These are phyloP conservation scores for Suillus placidus DNA, from an alignment of 768 basidiomycete genomes.

Conservation along the genomic window DNA sequence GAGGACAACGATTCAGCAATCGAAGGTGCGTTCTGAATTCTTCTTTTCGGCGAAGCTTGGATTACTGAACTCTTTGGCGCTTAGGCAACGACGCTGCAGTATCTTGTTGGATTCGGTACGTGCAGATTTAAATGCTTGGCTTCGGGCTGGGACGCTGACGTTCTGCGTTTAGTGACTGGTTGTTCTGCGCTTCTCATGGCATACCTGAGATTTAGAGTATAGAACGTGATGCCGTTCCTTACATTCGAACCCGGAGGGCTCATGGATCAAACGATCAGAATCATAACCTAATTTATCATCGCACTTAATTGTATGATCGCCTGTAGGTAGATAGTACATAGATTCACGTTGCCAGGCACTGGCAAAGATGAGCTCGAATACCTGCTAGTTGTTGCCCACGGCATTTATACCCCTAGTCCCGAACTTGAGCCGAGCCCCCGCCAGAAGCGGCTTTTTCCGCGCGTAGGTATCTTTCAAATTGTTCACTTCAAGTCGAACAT, in stretches of 20 bases:
- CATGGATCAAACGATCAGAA: not conserved
- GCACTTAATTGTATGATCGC: not conserved
- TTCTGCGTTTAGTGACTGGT: conserved; percentile 67
- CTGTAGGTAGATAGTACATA: not conserved
- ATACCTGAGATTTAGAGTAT: conserved; percentile 71
- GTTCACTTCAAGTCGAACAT: too few relatives aligned
- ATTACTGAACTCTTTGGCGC: conserved; percentile 6
- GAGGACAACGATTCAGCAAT: conserved; percentile 80
- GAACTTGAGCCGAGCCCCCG: too few relatives aligned
- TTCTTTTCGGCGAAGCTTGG: not conserved
- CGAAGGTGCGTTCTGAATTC: conserved; percentile 59
- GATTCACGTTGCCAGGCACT: not conserved
- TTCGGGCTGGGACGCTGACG: conserved; percentile 14
- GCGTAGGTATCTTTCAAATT: too few relatives aligned
- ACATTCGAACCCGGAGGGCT: not conserved
- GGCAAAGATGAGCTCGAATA: not conserved
- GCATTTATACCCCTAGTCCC: too few relatives aligned
- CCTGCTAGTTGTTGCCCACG: not conserved
- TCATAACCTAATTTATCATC: not conserved
- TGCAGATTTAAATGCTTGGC: conserved; percentile 14
- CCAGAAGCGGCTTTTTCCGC: too few relatives aligned
- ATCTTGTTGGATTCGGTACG: conserved; percentile 85
- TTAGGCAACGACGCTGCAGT: conserved; percentile 84
- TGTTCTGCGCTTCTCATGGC: conserved; percentile 88
- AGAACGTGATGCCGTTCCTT: not conserved